phyloP scores from a whole-genome alignment of 495 filamentous ascomycete species.

The Corynascus novoguineensis region DNA sequence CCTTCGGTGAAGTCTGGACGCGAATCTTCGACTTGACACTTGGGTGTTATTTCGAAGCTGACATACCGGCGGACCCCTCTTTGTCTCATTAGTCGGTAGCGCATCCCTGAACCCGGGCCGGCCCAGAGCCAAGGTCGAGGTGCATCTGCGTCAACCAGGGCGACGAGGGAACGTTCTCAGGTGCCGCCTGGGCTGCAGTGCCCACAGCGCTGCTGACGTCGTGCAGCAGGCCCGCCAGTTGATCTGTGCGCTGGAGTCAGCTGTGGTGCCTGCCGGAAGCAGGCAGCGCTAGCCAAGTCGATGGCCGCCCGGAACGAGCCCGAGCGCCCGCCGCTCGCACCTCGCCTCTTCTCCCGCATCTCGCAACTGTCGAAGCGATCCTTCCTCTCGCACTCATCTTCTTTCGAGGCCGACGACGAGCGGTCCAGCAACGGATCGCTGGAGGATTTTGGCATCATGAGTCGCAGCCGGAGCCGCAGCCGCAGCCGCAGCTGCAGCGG shows the following conservation, averaged over 20 bases:
- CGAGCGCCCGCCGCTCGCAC: conserved; percentile 33
- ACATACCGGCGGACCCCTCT: too few relatives aligned
- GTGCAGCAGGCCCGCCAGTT: neutral
- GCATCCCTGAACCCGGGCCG: too few relatives aligned
- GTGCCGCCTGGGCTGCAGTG: neutral
- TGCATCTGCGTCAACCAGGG: too few relatives aligned
- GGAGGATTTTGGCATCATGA: conserved; percentile 24
- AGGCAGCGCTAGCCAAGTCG: neutral
- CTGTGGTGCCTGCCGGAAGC: conserved; percentile 8
- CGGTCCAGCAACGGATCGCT: conserved; percentile 33
- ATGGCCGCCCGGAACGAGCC: conserved; percentile 36
- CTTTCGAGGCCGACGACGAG: conserved; percentile 61
- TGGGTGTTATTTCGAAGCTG: too few relatives aligned
- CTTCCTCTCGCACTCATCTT: conserved; percentile 43
- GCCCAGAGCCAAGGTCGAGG: too few relatives aligned
- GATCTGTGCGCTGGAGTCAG: neutral
- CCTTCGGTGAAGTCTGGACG: neutral
- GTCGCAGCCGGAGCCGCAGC: conserved; percentile 14
- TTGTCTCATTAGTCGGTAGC: too few relatives aligned
- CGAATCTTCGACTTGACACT: neutral
- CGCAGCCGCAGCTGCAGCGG: conserved; percentile 16
- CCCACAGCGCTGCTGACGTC: conserved; percentile 6
- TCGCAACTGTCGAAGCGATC: conserved; percentile 41
- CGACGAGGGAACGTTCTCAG: too few relatives aligned
- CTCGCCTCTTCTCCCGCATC: conserved; percentile 41